Evolutionary conservation across 257 asterid genomes (phyloP).

Genomic region (Galeopsis tetrahit): DNA sequence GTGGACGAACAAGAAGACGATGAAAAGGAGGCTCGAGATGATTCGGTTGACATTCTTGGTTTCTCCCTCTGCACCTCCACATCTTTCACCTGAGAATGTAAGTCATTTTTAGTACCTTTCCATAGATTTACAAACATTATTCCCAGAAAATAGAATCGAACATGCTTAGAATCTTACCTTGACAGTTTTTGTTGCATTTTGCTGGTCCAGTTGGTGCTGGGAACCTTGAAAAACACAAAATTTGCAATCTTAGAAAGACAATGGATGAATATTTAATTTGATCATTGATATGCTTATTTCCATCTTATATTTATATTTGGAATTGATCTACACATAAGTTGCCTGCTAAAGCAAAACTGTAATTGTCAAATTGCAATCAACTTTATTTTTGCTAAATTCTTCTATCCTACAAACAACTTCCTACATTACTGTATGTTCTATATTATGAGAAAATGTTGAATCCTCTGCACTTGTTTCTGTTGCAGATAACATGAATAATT

Average conservation of each 20-base stretch:
- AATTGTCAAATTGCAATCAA: background rate
- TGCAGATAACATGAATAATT: conserved; percentile 8
- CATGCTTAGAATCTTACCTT: conserved; percentile 45
- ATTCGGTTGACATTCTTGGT: conserved; percentile 63
- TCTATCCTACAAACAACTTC: background rate
- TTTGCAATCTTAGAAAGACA: conserved; percentile 32
- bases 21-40: conserved; percentile 65
- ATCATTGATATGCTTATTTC: background rate
- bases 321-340: background rate
- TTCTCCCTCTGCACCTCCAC: conserved; percentile 48
- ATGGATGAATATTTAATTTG: background rate
- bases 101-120: conserved; percentile 31
- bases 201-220: conserved; percentile 48
- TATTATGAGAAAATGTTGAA: background rate
- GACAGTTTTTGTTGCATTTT: conserved; percentile 40
- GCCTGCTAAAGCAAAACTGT: background rate
- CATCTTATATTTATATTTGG: background rate
- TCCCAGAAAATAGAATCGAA: conserved; percentile 7
- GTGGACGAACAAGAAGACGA: conserved; percentile 75
- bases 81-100: conserved; percentile 58
- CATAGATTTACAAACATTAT: background rate
- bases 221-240: conserved; percentile 53
- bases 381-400: background rate
- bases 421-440: background rate
- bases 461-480: background rate